These are phyloP conservation scores for Paragyromitra xinjiangensis DNA, from an alignment of 495 filamentous ascomycete genomes.

Conservation along the genomic window DNA sequence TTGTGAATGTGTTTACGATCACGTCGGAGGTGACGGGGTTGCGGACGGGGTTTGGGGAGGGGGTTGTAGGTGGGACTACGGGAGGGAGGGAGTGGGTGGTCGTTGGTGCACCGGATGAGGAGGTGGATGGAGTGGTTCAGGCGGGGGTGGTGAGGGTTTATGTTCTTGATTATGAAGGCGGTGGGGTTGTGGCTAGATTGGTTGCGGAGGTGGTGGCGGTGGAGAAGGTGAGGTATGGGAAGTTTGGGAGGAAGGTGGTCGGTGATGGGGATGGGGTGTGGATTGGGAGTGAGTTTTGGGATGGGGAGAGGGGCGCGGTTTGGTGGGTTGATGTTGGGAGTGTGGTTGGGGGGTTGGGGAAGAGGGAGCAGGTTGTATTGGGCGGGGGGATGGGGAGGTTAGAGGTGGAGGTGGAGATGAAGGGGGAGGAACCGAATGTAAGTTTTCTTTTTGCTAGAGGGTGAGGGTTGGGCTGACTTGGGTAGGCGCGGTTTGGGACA, in stretches of 20 bases:
- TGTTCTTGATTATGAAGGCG: background rate
- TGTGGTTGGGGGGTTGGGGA: background rate
- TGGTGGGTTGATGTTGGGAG: constrained; percentile 48
- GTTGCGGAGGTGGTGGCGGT: constrained; percentile 24
- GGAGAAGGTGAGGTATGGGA: constrained; percentile 16
- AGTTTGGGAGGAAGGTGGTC: constrained; percentile 43
- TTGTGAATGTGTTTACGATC: constrained; percentile 21
- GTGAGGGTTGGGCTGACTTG: background rate
- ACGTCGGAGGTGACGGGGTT: background rate
- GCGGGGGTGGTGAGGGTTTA: constrained; percentile 50
- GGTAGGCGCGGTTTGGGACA: constrained; percentile 37
- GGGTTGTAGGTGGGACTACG: background rate
- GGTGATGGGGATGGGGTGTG: constrained; percentile 28
- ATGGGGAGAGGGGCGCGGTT: constrained; percentile 40
- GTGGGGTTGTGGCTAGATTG: background rate
- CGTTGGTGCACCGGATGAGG: constrained; percentile 41
- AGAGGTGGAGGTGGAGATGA: constrained; percentile 9
- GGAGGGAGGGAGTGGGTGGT: constrained; percentile 44
- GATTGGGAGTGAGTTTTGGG: constrained; percentile 53
- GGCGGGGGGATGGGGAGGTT: constrained; percentile 3
- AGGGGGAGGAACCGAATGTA: constrained; percentile 38
- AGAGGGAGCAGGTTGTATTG: constrained; percentile 12
- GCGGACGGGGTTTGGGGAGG: constrained; percentile 33
- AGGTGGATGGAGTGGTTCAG: constrained; percentile 32
- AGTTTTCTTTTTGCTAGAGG: background rate